Evolutionary conservation across 192 early-diverging fungal species (phyloP).

Genomic region (Ramicandelaber brevisporus): DNA sequence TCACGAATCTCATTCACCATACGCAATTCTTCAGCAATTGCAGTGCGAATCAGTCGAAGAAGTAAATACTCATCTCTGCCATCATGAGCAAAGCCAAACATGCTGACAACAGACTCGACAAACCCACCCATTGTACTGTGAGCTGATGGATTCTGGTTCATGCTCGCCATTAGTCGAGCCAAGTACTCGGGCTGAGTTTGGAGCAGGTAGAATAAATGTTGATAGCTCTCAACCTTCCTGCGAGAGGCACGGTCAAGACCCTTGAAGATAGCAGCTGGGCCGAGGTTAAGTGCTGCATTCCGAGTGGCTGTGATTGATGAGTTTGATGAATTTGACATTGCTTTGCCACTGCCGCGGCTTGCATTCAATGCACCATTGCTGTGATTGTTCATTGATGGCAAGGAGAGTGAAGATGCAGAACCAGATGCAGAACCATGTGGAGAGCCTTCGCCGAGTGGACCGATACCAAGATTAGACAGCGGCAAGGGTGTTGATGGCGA

Average conservation of each 20-base stretch:
- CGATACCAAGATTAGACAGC: no score
- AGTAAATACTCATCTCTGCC: constrained; percentile 86
- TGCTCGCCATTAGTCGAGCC: constrained; percentile 57
- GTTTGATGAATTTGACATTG: no score
- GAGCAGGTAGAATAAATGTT: constrained; percentile 84
- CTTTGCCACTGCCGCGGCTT: no score
- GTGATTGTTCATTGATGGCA: constrained; percentile 21
- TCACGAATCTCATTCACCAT: constrained; percentile 62
- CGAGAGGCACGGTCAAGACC: constrained; percentile 69
- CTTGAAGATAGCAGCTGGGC: constrained; percentile 31
- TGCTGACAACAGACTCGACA: constrained; percentile 68
- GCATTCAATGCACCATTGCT: constrained; percentile 4
- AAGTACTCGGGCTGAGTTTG: constrained; percentile 92
- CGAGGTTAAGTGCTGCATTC: constrained; percentile 4
- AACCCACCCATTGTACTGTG: no score
- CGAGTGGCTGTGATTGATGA: no score
- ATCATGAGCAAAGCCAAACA: constrained; percentile 96
- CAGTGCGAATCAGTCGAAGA: constrained; percentile 75
- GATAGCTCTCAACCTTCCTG: constrained; percentile 53
- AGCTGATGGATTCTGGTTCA: constrained; percentile 59
- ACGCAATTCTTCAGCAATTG: constrained; percentile 74
- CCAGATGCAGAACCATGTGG: constrained; percentile 11
- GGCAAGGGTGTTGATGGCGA: no score
- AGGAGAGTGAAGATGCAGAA: no score
- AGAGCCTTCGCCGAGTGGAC: no score